Evolutionary conservation across 2,329 filamentous ascomycete genomes (phyloP).

Genomic region (Stachybotrys chlorohalonatus): DNA sequence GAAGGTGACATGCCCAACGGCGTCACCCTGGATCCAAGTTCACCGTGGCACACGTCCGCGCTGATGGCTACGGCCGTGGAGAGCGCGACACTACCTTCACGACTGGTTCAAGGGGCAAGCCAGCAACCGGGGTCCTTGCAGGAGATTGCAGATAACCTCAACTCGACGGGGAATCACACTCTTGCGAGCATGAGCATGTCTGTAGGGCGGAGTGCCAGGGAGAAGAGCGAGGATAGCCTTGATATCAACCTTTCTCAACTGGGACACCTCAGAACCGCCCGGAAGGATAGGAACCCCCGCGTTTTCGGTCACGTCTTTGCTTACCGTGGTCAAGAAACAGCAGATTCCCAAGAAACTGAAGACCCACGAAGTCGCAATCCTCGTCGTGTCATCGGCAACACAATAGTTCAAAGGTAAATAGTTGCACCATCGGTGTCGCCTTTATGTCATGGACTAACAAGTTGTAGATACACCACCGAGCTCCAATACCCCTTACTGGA

Average conservation of each 20-base stretch:
- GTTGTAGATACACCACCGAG: conserved; percentile 32
- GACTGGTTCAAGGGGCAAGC: conserved; percentile 44
- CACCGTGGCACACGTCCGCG: conserved; percentile 73
- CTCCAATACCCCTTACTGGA: conserved; percentile 70
- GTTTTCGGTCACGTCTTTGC: conserved; percentile 19
- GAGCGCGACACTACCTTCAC: conserved; percentile 66
- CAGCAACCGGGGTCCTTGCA: conserved; percentile 40
- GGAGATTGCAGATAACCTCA: conserved; percentile 57
- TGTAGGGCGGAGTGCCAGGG: conserved; percentile 28
- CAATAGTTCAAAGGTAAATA: conserved; percentile 16
- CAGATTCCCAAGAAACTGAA: conserved; percentile 1
- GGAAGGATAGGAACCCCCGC: conserved; percentile 8
- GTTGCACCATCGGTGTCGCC: too few relatives aligned
- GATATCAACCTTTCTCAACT: conserved; percentile 22
- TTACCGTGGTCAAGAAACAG: conserved; percentile 9
- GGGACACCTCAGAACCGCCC: conserved; percentile 7
- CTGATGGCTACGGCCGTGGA: conserved; percentile 71
- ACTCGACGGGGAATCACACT: conserved; percentile 68
- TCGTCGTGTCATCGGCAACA: conserved; percentile 15
- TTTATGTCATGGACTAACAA: neutral
- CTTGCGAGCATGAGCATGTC: conserved; percentile 68
- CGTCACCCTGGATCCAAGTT: conserved; percentile 50
- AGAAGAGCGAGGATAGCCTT: conserved; percentile 16
- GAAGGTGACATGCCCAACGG: conserved; percentile 46
- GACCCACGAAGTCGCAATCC: conserved; percentile 3